A percentile compares a stretch with the other conserved stretches of the same genome.
Evolutionary conservation across 2,329 filamentous ascomycete species (phyloP).

Genomic region (Stemphylium vesicarium): DNA sequence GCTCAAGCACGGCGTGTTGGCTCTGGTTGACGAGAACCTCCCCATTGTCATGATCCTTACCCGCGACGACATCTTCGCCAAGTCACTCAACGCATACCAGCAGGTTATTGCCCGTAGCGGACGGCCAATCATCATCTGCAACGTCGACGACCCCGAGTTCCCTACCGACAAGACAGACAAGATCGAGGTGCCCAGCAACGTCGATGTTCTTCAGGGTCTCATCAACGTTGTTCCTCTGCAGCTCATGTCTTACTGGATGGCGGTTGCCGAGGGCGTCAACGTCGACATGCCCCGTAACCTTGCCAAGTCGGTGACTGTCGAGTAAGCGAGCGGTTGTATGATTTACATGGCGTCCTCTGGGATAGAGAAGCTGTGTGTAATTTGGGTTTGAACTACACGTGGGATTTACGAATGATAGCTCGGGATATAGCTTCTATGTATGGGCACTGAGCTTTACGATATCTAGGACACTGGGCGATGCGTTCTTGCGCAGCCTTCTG

Average conservation of each 20-base stretch:
- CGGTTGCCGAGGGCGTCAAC: slow-evolving; percentile 92
- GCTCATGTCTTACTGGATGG: slow-evolving; percentile 98
- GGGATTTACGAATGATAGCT: slow-evolving; percentile 33
- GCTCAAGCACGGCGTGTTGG: slow-evolving; percentile 97
- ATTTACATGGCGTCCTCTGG: slow-evolving; percentile 20
- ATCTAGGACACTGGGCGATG: slow-evolving; percentile 25
- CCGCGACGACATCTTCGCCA: slow-evolving; percentile 93
- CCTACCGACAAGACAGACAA: slow-evolving; percentile 86
- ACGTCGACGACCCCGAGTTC: slow-evolving; percentile 88
- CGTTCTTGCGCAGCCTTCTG: slow-evolving; percentile 16
- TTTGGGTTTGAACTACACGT: slow-evolving; percentile 24
- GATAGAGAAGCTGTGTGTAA: slow-evolving; percentile 30
- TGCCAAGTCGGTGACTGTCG: slow-evolving; percentile 98
- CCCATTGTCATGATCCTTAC: slow-evolving; percentile 99
- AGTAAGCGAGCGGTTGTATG: slow-evolving; percentile 64
- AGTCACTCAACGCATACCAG: slow-evolving; percentile 99
- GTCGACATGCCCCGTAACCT: slow-evolving; percentile 99
- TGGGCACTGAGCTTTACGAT: slow-evolving; percentile 18
- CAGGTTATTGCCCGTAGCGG: slow-evolving; percentile 97
- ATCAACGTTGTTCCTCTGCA: slow-evolving; percentile 98
- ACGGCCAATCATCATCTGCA: slow-evolving; percentile 99
- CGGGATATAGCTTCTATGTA: slow-evolving; percentile 25
- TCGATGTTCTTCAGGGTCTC: slow-evolving; percentile 93
- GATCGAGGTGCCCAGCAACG: slow-evolving; percentile 96
- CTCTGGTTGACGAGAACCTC: slow-evolving; percentile 95